phyloP scores from a whole-genome alignment of 2,329 filamentous ascomycete genomes.

The Pyrenophora graminea region DNA sequence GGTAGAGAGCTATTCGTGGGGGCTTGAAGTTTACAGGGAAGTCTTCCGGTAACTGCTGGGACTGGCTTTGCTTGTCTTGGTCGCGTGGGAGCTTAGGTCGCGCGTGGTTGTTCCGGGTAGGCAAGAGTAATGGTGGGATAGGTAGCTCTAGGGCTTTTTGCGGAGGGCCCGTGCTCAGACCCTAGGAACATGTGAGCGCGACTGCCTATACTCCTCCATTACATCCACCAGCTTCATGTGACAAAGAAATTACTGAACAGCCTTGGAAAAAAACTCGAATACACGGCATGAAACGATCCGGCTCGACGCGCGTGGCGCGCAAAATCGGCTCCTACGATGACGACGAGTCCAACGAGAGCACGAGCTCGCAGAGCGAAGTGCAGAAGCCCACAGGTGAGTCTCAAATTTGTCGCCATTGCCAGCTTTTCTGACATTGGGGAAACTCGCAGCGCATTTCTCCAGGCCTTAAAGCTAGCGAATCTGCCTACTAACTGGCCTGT shows the following conservation, averaged over 20 bases:
- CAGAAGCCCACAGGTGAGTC: constrained; percentile 50
- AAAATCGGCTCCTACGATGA: constrained; percentile 76
- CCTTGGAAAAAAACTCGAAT: not conserved
- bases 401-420: constrained; percentile 22
- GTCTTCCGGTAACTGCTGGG: not conserved
- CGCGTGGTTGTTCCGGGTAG: constrained; percentile 18
- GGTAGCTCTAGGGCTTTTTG: constrained; percentile 30
- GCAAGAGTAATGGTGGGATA: constrained; percentile 20
- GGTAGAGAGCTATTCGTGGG: constrained; percentile 1
- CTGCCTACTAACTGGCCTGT: constrained; percentile 50
- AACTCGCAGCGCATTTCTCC: constrained; percentile 14
- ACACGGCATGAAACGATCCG: constrained; percentile 59
- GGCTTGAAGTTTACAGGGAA: not conserved
- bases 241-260: not conserved
- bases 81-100: constrained; percentile 7
- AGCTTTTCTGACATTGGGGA: constrained; percentile 28
- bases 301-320: constrained; percentile 69
- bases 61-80: constrained; percentile 6
- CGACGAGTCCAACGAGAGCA: constrained; percentile 35
- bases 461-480: constrained; percentile 27
- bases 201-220: not conserved
- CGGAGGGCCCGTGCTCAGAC: constrained; percentile 20
- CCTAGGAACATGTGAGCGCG: constrained; percentile 18
- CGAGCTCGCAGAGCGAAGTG: constrained; percentile 37
- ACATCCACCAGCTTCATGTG: not conserved